phyloP scores from a whole-genome alignment of 805 yeast genomes.

The Zygotorulaspora sp. region DNA sequence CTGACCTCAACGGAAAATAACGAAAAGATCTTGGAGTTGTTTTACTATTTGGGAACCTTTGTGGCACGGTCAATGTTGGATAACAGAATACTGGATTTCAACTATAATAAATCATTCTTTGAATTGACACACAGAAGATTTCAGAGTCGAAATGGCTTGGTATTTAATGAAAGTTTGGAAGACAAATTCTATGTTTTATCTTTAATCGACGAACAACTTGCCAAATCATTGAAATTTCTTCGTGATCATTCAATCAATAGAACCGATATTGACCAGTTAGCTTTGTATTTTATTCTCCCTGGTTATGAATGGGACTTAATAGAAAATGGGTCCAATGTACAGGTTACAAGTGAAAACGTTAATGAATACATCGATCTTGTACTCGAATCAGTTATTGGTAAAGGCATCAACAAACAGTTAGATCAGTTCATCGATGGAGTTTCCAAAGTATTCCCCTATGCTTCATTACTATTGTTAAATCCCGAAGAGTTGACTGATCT shows the following conservation, averaged over 20 bases:
- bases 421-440: constrained; percentile 74
- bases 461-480: constrained; percentile 64
- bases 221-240: constrained; percentile 53
- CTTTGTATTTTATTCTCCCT: constrained; percentile 68
- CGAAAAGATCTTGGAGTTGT: constrained; percentile 46
- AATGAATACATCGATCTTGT: constrained; percentile 53
- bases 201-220: constrained; percentile 54
- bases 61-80: constrained; percentile 84
- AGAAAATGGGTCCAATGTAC: constrained; percentile 48
- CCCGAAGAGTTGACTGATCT: constrained; percentile 67
- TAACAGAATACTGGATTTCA: constrained; percentile 80
- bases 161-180: constrained; percentile 8
- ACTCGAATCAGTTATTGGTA: constrained; percentile 52
- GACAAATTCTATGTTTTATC: constrained; percentile 38
- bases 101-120: constrained; percentile 69
- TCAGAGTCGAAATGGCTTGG: constrained; percentile 13
- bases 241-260: constrained; percentile 38
- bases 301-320: constrained; percentile 61
- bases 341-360: constrained; percentile 51
- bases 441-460: constrained; percentile 73
- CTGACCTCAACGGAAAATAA: constrained; percentile 36
- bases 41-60: constrained; percentile 71
- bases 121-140: constrained; percentile 42
- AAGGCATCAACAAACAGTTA: constrained; percentile 63
- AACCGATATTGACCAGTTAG: constrained; percentile 41